Percentiles rank a stretch among this genome's conserved stretches.
Conservation (phyloP, 2,329 filamentous ascomycete genomes). For the Truncatella angustata region DNA sequence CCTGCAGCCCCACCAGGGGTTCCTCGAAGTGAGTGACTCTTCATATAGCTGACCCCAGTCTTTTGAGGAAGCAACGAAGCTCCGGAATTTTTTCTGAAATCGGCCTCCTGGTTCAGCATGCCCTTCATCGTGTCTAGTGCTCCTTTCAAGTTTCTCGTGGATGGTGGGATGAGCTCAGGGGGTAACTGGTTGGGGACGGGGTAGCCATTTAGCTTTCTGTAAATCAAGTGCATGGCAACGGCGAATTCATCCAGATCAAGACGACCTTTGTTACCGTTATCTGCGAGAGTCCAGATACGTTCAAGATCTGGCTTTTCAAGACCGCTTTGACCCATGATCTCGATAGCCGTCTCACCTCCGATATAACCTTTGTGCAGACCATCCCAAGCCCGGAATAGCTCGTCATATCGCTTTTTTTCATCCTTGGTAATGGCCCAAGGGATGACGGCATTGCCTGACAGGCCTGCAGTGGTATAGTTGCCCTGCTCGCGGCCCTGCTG, state of each 20-base stretch:
- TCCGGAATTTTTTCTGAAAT: slow-evolving; percentile 83
- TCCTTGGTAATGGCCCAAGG: slow-evolving; percentile 99
- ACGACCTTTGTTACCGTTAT: slow-evolving; percentile 90
- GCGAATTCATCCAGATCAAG: slow-evolving; percentile 97
- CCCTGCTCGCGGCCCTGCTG: slow-evolving; percentile 86
- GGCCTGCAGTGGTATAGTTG: slow-evolving; percentile 77
- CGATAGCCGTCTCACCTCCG: slow-evolving; percentile 86
- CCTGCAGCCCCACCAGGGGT: slow-evolving; percentile 53
- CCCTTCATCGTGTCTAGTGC: slow-evolving; percentile 93
- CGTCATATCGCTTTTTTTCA: slow-evolving; percentile 95
- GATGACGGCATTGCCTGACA: slow-evolving; percentile 91
- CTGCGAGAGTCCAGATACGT: slow-evolving; percentile 89
- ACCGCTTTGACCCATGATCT: slow-evolving; percentile 96
- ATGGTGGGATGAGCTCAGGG: slow-evolving; percentile 89
- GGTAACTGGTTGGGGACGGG: slow-evolving; percentile 85
- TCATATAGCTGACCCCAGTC: slow-evolving; percentile 97
- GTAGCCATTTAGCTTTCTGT: slow-evolving; percentile 94
- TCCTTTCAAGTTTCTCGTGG: slow-evolving; percentile 87
- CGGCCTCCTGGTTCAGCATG: slow-evolving; percentile 84
- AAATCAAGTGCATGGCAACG: slow-evolving; percentile 98
- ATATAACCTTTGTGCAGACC: slow-evolving; percentile 91
- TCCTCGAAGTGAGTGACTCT: slow-evolving; percentile 86
- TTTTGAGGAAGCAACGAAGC: slow-evolving; percentile 90
- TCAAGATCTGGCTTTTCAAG: slow-evolving; percentile 88
- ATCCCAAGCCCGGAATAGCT: slow-evolving; percentile 95